Conservation (phyloP, 345 rosid species). For the Eucalyptus urophylla region DNA sequence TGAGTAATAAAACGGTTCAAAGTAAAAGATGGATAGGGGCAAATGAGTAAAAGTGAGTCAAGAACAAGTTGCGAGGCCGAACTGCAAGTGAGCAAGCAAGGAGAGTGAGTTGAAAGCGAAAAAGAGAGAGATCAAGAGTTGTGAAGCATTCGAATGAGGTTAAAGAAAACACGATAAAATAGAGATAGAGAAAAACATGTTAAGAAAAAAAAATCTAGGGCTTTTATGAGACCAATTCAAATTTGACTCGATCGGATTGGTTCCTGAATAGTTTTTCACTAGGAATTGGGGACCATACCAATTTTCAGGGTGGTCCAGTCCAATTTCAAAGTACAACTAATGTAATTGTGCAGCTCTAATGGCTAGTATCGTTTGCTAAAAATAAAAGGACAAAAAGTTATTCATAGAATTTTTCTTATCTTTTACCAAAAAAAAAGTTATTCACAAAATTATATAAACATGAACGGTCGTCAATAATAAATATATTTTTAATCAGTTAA, state of each 20-base stretch:
- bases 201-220: neutral
- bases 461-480: neutral
- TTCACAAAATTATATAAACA: accelerated
- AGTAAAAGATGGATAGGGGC: neutral
- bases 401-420: no score
- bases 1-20: neutral
- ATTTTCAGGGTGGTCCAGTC: no score
- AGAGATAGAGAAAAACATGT: no score
- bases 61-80: neutral
- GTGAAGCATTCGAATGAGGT: neutral
- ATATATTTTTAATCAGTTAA: accelerated
- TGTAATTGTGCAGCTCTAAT: no score
- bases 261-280: neutral
- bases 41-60: no score
- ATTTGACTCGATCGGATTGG: accelerated
- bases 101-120: accelerated
- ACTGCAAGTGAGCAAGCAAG: neutral
- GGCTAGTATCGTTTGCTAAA: accelerated
- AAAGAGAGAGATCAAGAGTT: no score
- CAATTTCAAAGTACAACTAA: no score
- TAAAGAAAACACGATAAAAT: accelerated
- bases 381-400: accelerated
- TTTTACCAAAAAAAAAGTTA: no score
- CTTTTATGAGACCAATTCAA: neutral
- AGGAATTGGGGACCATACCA: no score